phyloP scores from a whole-genome alignment of 1,139 yeast genomes.

The Torulaspora pretoriensis region DNA sequence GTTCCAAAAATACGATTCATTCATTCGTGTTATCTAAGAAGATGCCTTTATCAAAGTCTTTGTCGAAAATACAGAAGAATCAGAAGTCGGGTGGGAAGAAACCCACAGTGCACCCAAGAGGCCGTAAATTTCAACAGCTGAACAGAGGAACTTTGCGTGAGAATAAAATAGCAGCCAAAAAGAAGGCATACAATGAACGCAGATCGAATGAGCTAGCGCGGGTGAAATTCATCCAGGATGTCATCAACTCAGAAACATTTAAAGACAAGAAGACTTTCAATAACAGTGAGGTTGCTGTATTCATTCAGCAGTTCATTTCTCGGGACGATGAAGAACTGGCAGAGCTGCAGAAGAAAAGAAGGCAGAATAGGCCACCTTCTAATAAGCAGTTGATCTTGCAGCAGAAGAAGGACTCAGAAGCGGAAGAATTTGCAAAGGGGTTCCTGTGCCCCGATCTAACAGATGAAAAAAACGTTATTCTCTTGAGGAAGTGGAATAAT shows the following conservation, averaged over 20 bases:
- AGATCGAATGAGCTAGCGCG: constrained; percentile 55
- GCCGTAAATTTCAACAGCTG: constrained; percentile 80
- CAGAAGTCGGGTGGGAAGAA: constrained; percentile 47
- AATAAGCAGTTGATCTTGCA: constrained; percentile 65
- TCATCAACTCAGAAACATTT: constrained; percentile 46
- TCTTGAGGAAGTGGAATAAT: constrained; percentile 73
- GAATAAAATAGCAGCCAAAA: constrained; percentile 57
- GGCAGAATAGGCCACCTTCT: constrained; percentile 84
- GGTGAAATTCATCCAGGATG: constrained; percentile 61
- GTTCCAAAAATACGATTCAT: too few relatives aligned
- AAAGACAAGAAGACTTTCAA: constrained; percentile 44
- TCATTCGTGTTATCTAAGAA: neutral
- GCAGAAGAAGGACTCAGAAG: constrained; percentile 56
- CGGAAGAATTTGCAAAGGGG: constrained; percentile 62
- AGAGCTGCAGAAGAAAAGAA: constrained; percentile 53
- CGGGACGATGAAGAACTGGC: constrained; percentile 72
- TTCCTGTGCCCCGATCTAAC: constrained; percentile 69
- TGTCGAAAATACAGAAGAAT: constrained; percentile 66
- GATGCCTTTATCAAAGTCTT: constrained; percentile 78
- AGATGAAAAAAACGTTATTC: constrained; percentile 54
- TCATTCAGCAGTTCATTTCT: constrained; percentile 59
- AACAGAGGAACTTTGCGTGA: constrained; percentile 85
- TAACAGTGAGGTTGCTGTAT: constrained; percentile 53
- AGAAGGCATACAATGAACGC: constrained; percentile 52
- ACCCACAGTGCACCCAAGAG: constrained; percentile 70